These are phyloP conservation scores for Solanum sitiens DNA, from an alignment of 257 asterid genomes.

Conservation along the genomic window DNA sequence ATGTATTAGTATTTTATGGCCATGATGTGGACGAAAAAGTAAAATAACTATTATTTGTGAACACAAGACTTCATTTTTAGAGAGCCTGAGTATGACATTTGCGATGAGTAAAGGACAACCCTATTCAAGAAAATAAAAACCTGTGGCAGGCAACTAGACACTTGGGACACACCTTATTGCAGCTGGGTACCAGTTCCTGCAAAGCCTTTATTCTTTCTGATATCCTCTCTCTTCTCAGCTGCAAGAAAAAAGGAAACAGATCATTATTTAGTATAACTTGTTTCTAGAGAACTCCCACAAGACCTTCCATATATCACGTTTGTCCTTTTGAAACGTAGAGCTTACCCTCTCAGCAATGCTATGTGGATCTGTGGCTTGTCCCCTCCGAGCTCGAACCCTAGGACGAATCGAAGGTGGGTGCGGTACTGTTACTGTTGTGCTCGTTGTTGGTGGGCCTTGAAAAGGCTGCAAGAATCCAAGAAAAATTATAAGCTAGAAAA, in stretches of 20 bases:
- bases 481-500: not conserved
- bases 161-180: slow-evolving; percentile 54
- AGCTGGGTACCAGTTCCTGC: slow-evolving; percentile 92
- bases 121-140: not conserved
- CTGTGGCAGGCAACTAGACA: not conserved
- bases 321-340: not conserved
- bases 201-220: slow-evolving; percentile 85
- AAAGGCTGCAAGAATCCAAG: slow-evolving; percentile 32
- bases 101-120: not conserved
- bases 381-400: slow-evolving; percentile 79
- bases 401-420: slow-evolving; percentile 72
- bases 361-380: slow-evolving; percentile 94
- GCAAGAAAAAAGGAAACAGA: slow-evolving; percentile 6
- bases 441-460: slow-evolving; percentile 62
- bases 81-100: not conserved
- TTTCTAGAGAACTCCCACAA: not conserved
- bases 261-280: not conserved
- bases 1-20: not conserved
- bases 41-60: not conserved
- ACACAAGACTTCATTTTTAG: not conserved
- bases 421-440: slow-evolving; percentile 53
- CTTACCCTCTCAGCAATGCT: slow-evolving; percentile 87
- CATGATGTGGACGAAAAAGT: not conserved
- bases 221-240: slow-evolving; percentile 84
- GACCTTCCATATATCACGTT: not conserved